phyloP scores from a whole-genome alignment of 768 basidiomycete genomes.

The Stropharia rugosoannulata region DNA sequence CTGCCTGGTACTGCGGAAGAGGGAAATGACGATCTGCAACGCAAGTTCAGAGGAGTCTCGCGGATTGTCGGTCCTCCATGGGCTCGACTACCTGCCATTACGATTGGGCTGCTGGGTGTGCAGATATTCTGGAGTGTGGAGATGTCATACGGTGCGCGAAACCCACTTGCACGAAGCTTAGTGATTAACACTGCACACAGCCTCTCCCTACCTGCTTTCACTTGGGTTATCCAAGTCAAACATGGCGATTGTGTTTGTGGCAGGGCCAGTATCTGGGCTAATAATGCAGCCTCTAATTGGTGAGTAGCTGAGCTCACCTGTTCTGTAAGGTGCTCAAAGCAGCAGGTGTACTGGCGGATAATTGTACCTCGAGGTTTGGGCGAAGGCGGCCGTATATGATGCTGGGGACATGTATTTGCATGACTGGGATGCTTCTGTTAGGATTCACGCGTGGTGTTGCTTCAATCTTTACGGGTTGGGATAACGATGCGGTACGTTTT shows the following conservation, averaged over 20 bases:
- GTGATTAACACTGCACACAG: slow-evolving; percentile 24
- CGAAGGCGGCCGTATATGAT: slow-evolving; percentile 87
- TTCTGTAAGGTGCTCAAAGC: slow-evolving; percentile 23
- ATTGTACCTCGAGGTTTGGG: slow-evolving; percentile 80
- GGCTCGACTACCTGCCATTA: slow-evolving; percentile 67
- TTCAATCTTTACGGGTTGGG: slow-evolving; percentile 37
- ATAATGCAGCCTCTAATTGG: slow-evolving; percentile 91
- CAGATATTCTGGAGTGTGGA: slow-evolving; percentile 94
- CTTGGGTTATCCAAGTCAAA: slow-evolving; percentile 83
- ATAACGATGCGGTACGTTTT: slow-evolving; percentile 28
- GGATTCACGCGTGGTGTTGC: slow-evolving; percentile 80
- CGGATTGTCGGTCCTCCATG: slow-evolving; percentile 67
- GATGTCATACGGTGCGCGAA: slow-evolving; percentile 76
- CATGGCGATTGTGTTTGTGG: slow-evolving; percentile 91
- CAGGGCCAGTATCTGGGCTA: slow-evolving; percentile 87
- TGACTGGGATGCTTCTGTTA: slow-evolving; percentile 73
- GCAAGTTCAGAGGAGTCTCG: slow-evolving; percentile 49
- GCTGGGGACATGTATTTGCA: slow-evolving; percentile 62
- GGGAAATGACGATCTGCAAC: slow-evolving; percentile 28
- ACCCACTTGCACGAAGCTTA: slow-evolving; percentile 6
- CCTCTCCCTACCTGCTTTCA: slow-evolving; percentile 85
- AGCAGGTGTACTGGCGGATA: slow-evolving; percentile 73
- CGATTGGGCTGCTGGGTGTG: slow-evolving; percentile 78
- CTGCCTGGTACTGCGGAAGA: slow-evolving; percentile 46
- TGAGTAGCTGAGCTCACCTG: slow-evolving; percentile 15